Conservation (phyloP, 2,329 filamentous ascomycete genomes). For the Tolypocladium nubicola region DNA sequence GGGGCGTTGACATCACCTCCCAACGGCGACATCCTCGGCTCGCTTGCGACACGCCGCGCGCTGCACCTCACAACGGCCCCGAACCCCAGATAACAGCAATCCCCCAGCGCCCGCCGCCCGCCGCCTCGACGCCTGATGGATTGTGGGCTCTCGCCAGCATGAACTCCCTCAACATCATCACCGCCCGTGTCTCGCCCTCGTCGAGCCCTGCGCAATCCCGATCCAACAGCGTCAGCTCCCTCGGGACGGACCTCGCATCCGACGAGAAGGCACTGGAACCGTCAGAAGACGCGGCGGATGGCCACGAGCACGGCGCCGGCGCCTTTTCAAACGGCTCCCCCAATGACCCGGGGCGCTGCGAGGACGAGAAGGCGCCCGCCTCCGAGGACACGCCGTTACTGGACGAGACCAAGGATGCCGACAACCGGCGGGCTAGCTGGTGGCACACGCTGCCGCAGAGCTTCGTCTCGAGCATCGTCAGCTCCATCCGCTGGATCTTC, state of each 20-base stretch:
- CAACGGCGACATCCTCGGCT: background rate
- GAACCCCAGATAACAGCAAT: background rate
- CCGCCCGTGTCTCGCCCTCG: constrained; percentile 63
- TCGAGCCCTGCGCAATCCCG: constrained; percentile 45
- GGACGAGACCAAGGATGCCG: constrained; percentile 20
- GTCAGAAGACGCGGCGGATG: constrained; percentile 20
- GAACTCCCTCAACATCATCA: constrained; percentile 96
- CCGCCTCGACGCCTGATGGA: constrained; percentile 35
- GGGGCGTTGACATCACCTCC: background rate
- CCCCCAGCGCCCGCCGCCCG: background rate
- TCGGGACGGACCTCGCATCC: constrained; percentile 35
- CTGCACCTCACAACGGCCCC: background rate
- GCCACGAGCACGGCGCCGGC: constrained; percentile 21
- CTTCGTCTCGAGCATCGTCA: constrained; percentile 61
- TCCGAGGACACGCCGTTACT: constrained; percentile 59
- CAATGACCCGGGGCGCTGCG: constrained; percentile 25
- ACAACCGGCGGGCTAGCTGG: constrained; percentile 26
- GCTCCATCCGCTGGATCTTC: constrained; percentile 68
- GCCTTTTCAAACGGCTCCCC: constrained; percentile 25
- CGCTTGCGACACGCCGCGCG: background rate
- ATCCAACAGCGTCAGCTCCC: constrained; percentile 48
- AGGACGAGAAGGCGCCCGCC: constrained; percentile 22
- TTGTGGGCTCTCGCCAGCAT: constrained; percentile 52
- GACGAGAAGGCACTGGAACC: constrained; percentile 24
- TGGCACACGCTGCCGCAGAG: constrained; percentile 55